Base-by-base conservation (phyloP, 371 early-diverging fungal species). In the Rhizomucor miehei region DNA sequence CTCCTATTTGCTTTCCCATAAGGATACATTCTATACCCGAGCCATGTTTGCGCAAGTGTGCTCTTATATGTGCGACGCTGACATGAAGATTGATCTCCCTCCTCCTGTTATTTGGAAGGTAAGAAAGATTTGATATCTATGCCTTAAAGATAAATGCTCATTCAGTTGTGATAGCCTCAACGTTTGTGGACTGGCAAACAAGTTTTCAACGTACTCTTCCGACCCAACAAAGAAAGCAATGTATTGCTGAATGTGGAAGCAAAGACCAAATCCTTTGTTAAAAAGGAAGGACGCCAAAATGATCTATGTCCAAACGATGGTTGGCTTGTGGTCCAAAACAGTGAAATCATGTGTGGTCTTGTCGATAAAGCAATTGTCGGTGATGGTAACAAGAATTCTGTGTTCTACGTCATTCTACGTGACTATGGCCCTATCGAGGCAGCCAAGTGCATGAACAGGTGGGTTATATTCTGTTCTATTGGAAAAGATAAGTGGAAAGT, bases 291-390 rank as follows among this genome's bases (percentile, higher is more conserved):
- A 0, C 67, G 79, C 17, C 51, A 80, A 9, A 82, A 85, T 35
- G 93, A 94, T 24, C 69, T 98, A 71, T 92, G 94, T 75, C 90
- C 87, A 12, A 90, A 86, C 46, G 98, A 98, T 69, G 95, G 94
- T 3, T 92, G 80, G 58, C 67, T 98, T 43, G 82, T 96, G 8
- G 91, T 98, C 47, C 79, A 84, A 60, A 94, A 97, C 74, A 92
- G 93, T 68, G 93, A 94, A 64, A 82, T 99, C 52, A 85, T 99
- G 85, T 94, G 90, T 64, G 99, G 99, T 58, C 79, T 87, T 3
- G 75, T 99, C 46, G 99, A 99, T 80, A 99, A 99, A 72, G 78
- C 89, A 6, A 89, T 93, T 52, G 91, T 99, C 44, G 99, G 99
- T 59, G 98, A 93, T 63, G 99, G 95, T 54, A 96, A 89, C 75